Evolutionary conservation across 441 rosid species (phyloP), one percentile per base, ranked within the genome.

Genomic region (Corymbia calophylla): DNA sequence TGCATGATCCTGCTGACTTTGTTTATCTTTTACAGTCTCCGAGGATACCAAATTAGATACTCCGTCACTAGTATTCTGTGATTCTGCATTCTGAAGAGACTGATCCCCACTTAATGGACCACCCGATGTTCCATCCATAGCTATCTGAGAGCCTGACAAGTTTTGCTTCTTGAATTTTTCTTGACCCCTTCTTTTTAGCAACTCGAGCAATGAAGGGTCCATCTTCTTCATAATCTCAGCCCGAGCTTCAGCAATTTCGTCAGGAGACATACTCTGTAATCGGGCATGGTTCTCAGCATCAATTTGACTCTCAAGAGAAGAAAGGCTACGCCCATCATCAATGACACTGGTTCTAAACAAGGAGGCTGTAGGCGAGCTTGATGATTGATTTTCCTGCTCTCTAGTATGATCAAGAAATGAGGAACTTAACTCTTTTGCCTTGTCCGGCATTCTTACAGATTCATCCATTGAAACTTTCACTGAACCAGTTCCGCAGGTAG

Each of bases 141-240:
- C 91, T 86, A 31, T 64, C 86, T 55, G 91, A 9, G 91, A 91
- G 56, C 89, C 86, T 31, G 93, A 89, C 90, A 90, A 86, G 89
- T 92, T 93, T 92, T 91, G 94, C 90, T 89, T 93, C 91, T 94
- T 96, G 88, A 93, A 47, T 90, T 96, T 97, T 70, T 91, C 92
- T 87, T 89, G 93, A 87, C 98, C 97, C 66, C 97, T 93, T 88
- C 93, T 95, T 93, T 93, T 96, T 87, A 97, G 93, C 90, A 95
- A 91, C 91, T 93, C 91, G 47, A 98, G 90, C 88, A 98, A 90
- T 64, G 96, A 91, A 92, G 98, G 98, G 89, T 96, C 90, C 95
- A 98, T 92, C 93, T 96, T 98, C 91, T 95, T 95, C 95, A 94
- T 91, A 92, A 98, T 93, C 94, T 96, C 99, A 91, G 97, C 94